These are phyloP conservation scores for Trametes elegans DNA, from an alignment of 768 basidiomycete genomes.

Conservation along the genomic window DNA sequence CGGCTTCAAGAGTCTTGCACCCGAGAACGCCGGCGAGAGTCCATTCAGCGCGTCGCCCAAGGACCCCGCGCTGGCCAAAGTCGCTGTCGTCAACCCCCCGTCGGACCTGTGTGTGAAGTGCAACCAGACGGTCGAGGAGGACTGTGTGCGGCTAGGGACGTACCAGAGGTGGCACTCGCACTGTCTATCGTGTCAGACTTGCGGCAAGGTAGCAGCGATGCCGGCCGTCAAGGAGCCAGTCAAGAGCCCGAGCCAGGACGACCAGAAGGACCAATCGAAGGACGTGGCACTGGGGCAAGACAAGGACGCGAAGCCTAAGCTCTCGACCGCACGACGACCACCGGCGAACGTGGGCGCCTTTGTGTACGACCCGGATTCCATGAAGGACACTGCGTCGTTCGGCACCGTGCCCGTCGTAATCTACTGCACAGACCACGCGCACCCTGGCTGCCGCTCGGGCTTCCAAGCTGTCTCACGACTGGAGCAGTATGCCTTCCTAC, in stretches of 20 bases:
- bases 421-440: slow-evolving; percentile 77
- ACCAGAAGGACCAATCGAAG: slow-evolving; percentile 34
- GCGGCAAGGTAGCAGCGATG: slow-evolving; percentile 74
- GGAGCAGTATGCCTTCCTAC: slow-evolving; percentile 95
- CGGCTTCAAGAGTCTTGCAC: slow-evolving; percentile 89
- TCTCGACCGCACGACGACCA: slow-evolving; percentile 64
- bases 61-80: slow-evolving; percentile 46
- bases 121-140: slow-evolving; percentile 90
- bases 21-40: slow-evolving; percentile 87
- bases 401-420: slow-evolving; percentile 72
- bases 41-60: slow-evolving; percentile 57
- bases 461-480: slow-evolving; percentile 91
- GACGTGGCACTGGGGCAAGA: slow-evolving; percentile 28
- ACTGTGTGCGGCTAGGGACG: slow-evolving; percentile 93
- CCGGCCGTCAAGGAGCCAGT: slow-evolving; percentile 54
- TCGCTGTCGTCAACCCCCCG: slow-evolving; percentile 67
- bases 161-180: slow-evolving; percentile 96
- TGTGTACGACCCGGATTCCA: slow-evolving; percentile 69
- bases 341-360: slow-evolving; percentile 82
- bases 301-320: slow-evolving; percentile 46
- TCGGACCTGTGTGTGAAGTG: slow-evolving; percentile 93
- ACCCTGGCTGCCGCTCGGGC: slow-evolving; percentile 62
- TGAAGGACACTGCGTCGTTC: slow-evolving; percentile 66
- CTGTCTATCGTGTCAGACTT: slow-evolving; percentile 82
- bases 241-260: slow-evolving; percentile 45